Percentiles rank a stretch among this genome's conserved stretches.
These are phyloP conservation scores for Lachancea thermotolerans DNA, from an alignment of 805 yeast genomes.

Conservation along the genomic window DNA sequence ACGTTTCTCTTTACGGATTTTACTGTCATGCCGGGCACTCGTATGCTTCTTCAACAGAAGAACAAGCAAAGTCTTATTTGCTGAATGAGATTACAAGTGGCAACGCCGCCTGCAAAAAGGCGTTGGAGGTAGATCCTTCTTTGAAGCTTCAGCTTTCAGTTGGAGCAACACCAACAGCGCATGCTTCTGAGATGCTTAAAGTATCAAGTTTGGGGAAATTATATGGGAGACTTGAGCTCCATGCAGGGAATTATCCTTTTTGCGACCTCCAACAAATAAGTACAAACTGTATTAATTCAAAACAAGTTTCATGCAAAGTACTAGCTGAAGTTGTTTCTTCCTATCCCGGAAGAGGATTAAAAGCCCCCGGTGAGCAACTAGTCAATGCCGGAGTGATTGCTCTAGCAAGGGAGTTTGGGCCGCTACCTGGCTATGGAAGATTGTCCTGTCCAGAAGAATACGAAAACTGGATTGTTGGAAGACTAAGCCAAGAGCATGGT, in stretches of 20 bases:
- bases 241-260: constrained; percentile 75
- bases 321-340: constrained; percentile 52
- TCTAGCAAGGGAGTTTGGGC: constrained; percentile 58
- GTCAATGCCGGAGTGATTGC: constrained; percentile 71
- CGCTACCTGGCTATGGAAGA: constrained; percentile 50
- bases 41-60: constrained; percentile 41
- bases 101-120: constrained; percentile 41
- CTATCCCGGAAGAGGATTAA: constrained; percentile 48
- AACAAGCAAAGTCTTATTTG: constrained; percentile 42
- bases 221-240: constrained; percentile 51
- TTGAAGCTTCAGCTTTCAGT: constrained; percentile 50
- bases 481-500: constrained; percentile 78
- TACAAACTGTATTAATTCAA: constrained; percentile 47
- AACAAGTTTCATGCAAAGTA: constrained; percentile 45
- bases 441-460: constrained; percentile 25
- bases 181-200: constrained; percentile 22
- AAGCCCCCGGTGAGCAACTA: constrained; percentile 39
- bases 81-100: constrained; percentile 54
- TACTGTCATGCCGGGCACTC: constrained; percentile 81
- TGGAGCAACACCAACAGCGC: constrained; percentile 81
- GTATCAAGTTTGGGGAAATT: constrained; percentile 17
- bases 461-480: constrained; percentile 52
- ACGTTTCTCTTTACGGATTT: constrained; percentile 52
- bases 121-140: constrained; percentile 24
- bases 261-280: constrained; percentile 75